Percentiles rank a stretch among this genome's conserved stretches.
Conservation (phyloP, 1,284 basidiomycete genomes). For the Volvariella volvacea region DNA sequence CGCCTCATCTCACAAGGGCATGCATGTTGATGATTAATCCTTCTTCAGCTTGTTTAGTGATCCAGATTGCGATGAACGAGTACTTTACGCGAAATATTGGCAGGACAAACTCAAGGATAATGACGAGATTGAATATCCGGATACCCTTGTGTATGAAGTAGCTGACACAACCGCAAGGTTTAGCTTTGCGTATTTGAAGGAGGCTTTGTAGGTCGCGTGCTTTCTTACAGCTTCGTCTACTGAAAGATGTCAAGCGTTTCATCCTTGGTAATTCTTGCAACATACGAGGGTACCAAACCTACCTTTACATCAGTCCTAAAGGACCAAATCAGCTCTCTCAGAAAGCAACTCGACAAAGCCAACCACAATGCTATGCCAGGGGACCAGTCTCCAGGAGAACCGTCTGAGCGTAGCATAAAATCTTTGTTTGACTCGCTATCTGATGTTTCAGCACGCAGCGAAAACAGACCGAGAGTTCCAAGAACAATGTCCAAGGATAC, state of each 20-base stretch:
- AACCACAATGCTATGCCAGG: slow-evolving; percentile 2
- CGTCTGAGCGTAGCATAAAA: not conserved
- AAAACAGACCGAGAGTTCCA: too few species aligned
- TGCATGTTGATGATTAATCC: slow-evolving; percentile 1
- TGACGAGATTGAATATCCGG: slow-evolving; percentile 57
- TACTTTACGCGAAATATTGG: slow-evolving; percentile 70
- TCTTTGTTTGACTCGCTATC: too few species aligned
- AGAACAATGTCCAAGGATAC: too few species aligned
- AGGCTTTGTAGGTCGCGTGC: slow-evolving; percentile 65
- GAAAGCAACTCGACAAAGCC: slow-evolving; percentile 48
- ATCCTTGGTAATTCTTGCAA: slow-evolving; percentile 36
- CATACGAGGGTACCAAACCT: slow-evolving; percentile 38
- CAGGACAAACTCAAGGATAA: slow-evolving; percentile 63
- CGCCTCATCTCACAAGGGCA: slow-evolving; percentile 19
- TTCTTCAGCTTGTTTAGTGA: slow-evolving; percentile 51
- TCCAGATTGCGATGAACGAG: slow-evolving; percentile 56
- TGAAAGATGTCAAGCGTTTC: slow-evolving; percentile 42
- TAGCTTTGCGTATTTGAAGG: slow-evolving; percentile 80
- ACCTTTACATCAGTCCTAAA: slow-evolving; percentile 45
- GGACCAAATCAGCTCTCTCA: slow-evolving; percentile 51
- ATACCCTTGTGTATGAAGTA: slow-evolving; percentile 51
- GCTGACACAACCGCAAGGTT: slow-evolving; percentile 57
- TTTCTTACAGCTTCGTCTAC: not conserved
- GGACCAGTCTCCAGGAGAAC: slow-evolving; percentile 4
- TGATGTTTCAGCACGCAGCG: too few species aligned